Evolutionary conservation across 768 basidiomycete species (phyloP), one percentile per base, ranked within the genome.

Genomic region (Paxillus rubicundulus): DNA sequence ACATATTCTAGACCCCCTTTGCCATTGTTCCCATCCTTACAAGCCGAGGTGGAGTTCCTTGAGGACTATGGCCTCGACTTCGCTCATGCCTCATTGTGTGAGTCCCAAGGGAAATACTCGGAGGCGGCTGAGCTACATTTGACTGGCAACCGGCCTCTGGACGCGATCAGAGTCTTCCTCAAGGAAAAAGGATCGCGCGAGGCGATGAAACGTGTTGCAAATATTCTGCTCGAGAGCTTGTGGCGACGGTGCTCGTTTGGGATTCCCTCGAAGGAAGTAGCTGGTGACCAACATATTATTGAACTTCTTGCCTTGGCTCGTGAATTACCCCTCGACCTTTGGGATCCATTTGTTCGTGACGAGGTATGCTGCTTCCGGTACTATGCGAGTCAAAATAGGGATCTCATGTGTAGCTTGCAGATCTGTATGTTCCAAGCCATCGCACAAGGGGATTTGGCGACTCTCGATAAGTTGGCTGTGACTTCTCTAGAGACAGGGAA

Each of bases 1-100:
- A 64, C 6, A 13, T 13, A 12, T 24, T 36, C 57, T 37, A 86
- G 86, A 18, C 64, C 69, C 69, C 78, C 63, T 76, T 75, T 20
- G 49, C 68, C 49, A 7, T 61, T 87, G 3, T 88, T 88, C 52
- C 54, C 69, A 0, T 70, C 75, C 1, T 66, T 73, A 1, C 79
- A 86, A 18, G 80, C 84, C 18, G 72, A 73, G 17, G 55, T 84
- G n/a, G 75, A 78, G 34, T 88, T 82, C 52, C 70, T 83, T 16
- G 77, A 84, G 49, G 74, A 80, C 4, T 74, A 74, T 40, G 77
- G 77, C 33, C 65, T 87, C 6, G 79, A 82, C 56, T 53, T 72
- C 12, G 76, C 79, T 7, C 79, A 72, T 7, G 77, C 78, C 0
- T 63, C 66, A 0, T 56, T 86, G 8, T 68, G 84, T 12, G 70